Percentiles rank a stretch among this genome's conserved stretches.
phyloP scores from a whole-genome alignment of 352 stramenopile species.

The Aphanomyces astaci region DNA sequence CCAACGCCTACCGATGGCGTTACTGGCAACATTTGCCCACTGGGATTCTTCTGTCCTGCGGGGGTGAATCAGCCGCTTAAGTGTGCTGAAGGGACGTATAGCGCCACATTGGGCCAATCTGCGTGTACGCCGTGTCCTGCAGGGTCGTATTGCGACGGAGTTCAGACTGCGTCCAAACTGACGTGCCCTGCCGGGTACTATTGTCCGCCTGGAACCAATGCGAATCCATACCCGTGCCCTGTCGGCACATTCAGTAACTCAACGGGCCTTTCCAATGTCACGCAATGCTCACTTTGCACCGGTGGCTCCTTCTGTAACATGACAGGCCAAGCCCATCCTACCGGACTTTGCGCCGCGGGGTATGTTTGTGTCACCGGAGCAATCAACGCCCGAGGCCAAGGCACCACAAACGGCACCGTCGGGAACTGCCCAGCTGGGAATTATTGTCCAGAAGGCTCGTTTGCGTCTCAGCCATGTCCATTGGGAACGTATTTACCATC shows the following conservation, averaged over 20 bases:
- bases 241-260: slow-evolving; percentile 81
- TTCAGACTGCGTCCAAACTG: slow-evolving; percentile 35
- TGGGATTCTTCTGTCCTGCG: slow-evolving; percentile 75
- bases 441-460: slow-evolving; percentile 70
- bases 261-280: slow-evolving; percentile 44
- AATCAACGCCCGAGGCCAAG: slow-evolving; percentile 31
- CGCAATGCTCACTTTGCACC: slow-evolving; percentile 50
- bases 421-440: slow-evolving; percentile 60
- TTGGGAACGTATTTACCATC: slow-evolving; percentile 41
- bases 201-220: slow-evolving; percentile 40
- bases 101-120: slow-evolving; percentile 2
- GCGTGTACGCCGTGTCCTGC: slow-evolving; percentile 77
- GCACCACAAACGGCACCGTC: slow-evolving; percentile 57
- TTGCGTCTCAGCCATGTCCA: slow-evolving; percentile 67
- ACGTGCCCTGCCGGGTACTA: slow-evolving; percentile 72
- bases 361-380: slow-evolving; percentile 75
- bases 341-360: slow-evolving; percentile 53
- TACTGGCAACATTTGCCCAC: slow-evolving; percentile 41
- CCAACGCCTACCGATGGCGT: slow-evolving; percentile 24
- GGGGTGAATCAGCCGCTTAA: slow-evolving; percentile 35
- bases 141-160: slow-evolving; percentile 82
- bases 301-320: slow-evolving; percentile 71
- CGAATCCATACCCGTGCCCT: slow-evolving; percentile 24
- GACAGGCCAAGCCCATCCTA: slow-evolving; percentile 52
- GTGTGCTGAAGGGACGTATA: not conserved